A percentile compares a stretch with the other conserved stretches of the same genome.
Evolutionary conservation across 2,329 filamentous ascomycete genomes (phyloP).

Genomic region (Sporothrix sp.): DNA sequence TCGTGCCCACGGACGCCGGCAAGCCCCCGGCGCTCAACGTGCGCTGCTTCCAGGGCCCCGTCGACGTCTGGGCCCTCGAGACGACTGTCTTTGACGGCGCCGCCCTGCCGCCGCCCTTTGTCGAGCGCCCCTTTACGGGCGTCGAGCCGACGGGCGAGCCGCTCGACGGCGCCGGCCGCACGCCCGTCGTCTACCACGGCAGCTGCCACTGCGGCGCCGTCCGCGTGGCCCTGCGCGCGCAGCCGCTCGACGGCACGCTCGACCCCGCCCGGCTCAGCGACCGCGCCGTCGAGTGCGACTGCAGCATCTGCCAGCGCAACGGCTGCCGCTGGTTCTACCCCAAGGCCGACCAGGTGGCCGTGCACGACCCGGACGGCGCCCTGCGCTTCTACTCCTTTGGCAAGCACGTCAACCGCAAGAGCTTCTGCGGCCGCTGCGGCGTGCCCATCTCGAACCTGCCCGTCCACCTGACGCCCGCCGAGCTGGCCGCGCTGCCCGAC

Average conservation of each 20-base stretch:
- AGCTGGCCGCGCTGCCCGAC: conserved; percentile 27
- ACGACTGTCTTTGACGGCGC: conserved; percentile 30
- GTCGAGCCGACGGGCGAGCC: conserved; percentile 28
- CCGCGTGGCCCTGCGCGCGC: conserved; percentile 31
- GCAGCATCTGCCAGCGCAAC: conserved; percentile 39
- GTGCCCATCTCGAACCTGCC: conserved; percentile 30
- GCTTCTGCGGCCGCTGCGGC: conserved; percentile 41
- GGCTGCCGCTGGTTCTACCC: conserved; percentile 38
- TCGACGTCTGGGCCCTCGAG: conserved; percentile 34
- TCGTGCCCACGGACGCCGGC: conserved; percentile 17
- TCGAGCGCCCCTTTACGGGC: conserved; percentile 30
- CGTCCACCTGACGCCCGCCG: conserved; percentile 26
- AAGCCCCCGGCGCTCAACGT: conserved; percentile 29
- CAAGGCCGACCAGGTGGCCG: conserved; percentile 27
- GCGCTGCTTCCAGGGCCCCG: conserved; percentile 31
- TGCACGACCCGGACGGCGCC: conserved; percentile 33
- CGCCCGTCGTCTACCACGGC: conserved; percentile 35
- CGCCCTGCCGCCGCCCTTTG: conserved; percentile 25
- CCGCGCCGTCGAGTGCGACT: conserved; percentile 36
- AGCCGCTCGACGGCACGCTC: conserved; percentile 30
- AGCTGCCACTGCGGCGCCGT: conserved; percentile 46
- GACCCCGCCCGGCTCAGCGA: conserved; percentile 18
- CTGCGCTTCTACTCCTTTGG: conserved; percentile 31
- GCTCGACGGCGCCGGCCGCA: conserved; percentile 22
- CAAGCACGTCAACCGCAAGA: conserved; percentile 27